Evolutionary conservation across 176 grass and related monocot species (phyloP).

Genomic region (Musa beccarii): DNA sequence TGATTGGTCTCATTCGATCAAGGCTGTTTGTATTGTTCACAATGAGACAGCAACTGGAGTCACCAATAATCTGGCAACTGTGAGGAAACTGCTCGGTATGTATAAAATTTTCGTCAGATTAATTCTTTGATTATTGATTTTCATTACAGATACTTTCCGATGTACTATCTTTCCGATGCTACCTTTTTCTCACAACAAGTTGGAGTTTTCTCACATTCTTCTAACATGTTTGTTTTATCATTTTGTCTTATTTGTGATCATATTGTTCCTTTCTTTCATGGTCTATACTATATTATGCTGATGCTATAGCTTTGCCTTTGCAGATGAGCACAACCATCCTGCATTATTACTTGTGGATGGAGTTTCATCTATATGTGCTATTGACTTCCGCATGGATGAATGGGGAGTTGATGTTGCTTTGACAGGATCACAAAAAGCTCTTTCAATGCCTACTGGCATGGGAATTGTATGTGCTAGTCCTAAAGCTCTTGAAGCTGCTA

Average conservation of each 20-base stretch:
- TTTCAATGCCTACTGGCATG: constrained; percentile 84
- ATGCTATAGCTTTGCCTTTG: neutral
- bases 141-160: too few species aligned
- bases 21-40: constrained; percentile 95
- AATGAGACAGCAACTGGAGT: constrained; percentile 97
- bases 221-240: too few species aligned
- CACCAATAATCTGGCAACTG: constrained; percentile 72
- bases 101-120: neutral
- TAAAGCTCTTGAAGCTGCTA: constrained; percentile 61
- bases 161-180: too few species aligned
- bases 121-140: too few species aligned
- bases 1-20: constrained; percentile 57
- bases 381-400: constrained; percentile 95
- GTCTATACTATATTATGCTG: neutral
- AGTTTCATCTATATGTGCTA: constrained; percentile 87
- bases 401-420: constrained; percentile 92
- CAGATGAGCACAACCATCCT: constrained; percentile 61
- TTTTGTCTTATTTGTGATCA: neutral
- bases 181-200: too few species aligned
- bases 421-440: constrained; percentile 92
- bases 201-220: too few species aligned
- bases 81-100: constrained; percentile 61
- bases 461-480: constrained; percentile 83
- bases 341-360: constrained; percentile 80
- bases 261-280: neutral